A percentile compares a stretch with the other conserved stretches of the same genome.
These are phyloP conservation scores for Tausonia pullulans DNA, from an alignment of 1,284 basidiomycete species.

Conservation along the genomic window DNA sequence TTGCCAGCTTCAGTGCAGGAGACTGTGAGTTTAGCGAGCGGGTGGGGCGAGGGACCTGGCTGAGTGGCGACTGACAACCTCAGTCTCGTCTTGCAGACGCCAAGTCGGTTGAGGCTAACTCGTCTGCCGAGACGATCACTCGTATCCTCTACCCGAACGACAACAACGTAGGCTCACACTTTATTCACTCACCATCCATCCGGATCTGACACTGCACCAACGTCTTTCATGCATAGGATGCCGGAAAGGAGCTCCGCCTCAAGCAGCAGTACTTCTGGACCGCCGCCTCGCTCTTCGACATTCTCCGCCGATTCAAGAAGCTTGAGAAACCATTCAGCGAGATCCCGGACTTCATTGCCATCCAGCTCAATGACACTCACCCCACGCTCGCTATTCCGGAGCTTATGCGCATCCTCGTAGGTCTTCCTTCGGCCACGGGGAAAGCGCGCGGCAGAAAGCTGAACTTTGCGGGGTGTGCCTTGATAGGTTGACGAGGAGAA, in stretches of 20 bases:
- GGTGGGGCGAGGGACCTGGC: too few relatives aligned
- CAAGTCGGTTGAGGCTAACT: slow-evolving; percentile 57
- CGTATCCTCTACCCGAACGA: slow-evolving; percentile 59
- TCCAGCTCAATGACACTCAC: slow-evolving; percentile 89
- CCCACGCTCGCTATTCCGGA: slow-evolving; percentile 72
- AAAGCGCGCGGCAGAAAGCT: too few relatives aligned
- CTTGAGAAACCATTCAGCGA: slow-evolving; percentile 34
- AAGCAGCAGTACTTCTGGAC: slow-evolving; percentile 90
- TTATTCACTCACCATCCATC: neutral
- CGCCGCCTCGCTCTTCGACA: slow-evolving; percentile 72
- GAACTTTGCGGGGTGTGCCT: too few relatives aligned
- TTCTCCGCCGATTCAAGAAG: slow-evolving; percentile 46
- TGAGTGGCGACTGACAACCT: too few relatives aligned
- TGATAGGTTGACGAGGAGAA: slow-evolving; percentile 59
- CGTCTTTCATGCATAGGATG: neutral
- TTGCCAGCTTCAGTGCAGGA: slow-evolving; percentile 51
- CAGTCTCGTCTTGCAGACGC: neutral
- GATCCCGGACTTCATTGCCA: slow-evolving; percentile 73
- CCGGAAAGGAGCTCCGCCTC: slow-evolving; percentile 75
- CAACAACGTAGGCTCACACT: slow-evolving; percentile 28
- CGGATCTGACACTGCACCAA: slow-evolving; percentile 37
- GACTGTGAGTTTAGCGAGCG: slow-evolving; percentile 44
- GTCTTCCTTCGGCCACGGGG: too few relatives aligned
- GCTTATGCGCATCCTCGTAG: slow-evolving; percentile 64
- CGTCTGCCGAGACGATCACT: slow-evolving; percentile 72